Evolutionary conservation across 2,329 filamentous ascomycete species (phyloP), one percentile per base, ranked within the genome.

Genomic region (Sporothrix inflata): DNA sequence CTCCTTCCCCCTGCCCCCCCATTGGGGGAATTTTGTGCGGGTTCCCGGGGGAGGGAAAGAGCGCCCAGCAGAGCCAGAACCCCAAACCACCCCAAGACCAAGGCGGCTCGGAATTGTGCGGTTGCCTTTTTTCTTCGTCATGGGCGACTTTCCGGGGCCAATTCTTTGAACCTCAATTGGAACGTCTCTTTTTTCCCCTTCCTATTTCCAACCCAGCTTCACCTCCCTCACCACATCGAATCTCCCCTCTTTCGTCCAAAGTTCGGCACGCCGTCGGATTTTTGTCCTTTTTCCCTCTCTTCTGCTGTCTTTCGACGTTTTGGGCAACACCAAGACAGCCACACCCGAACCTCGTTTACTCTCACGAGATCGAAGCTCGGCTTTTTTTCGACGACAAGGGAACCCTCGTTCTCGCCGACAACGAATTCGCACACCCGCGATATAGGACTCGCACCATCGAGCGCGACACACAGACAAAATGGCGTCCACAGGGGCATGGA

Each of bases 81-180:
- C 57, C 60, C n/a, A 34, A 27, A 34, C 49, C 9, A n/a, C n/a
- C n/a, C n/a, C n/a, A 34, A 34, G 3, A 34, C 38, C 30, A 27
- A 51, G 63, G 34, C 69, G 69, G 63, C 7, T 75, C 74, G 74
- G 74, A 73, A 75, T 74, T 75, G 74, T 75, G 74, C 74, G 74
- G 74, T 75, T 73, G 71, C 70, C 47, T 65, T 55, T 70, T 66
- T 72, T 72, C 61, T 55, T 72, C 70, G 55, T 72, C 61, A 55
- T 73, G 30, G 57, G 53, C 34, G 69, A 40, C 61, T 70, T 27
- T 70, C 55, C 45, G 42, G 24, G 63, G 51, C 16, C 63, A 60
- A 49, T 40, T 71, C 27, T 63, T 49, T 30, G 21, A 63, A 63
- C 57, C 34, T 38, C 45, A 67, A 45, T 47, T 69, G 45, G 60